phyloP scores from a whole-genome alignment of 179 eudicot species.

The Heliamphora pulchella region DNA sequence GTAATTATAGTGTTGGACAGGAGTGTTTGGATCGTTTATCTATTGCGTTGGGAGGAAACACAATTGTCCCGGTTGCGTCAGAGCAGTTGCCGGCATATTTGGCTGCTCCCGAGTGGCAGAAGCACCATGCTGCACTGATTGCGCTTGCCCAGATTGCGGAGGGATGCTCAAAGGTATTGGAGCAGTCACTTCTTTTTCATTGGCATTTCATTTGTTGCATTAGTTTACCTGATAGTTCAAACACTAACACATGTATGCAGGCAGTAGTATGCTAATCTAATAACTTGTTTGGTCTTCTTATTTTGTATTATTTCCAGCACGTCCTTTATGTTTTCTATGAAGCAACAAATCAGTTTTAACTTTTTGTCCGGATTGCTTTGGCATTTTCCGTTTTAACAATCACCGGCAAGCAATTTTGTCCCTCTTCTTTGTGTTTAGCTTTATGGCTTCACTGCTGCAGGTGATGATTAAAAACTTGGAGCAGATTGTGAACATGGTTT shows the following conservation, averaged over 20 bases:
- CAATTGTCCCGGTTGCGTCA: constrained; percentile 89
- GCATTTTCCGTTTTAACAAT: no score
- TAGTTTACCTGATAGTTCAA: neutral
- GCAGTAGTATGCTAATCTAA: neutral
- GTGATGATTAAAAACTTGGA: constrained; percentile 88
- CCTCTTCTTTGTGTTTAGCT: neutral
- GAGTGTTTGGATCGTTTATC: constrained; percentile 86
- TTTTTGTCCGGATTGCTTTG: neutral
- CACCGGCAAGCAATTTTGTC: no score
- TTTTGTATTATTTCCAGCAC: neutral
- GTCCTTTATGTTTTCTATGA: neutral
- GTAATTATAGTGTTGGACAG: constrained; percentile 83
- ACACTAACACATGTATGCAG: neutral
- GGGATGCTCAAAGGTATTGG: constrained; percentile 84
- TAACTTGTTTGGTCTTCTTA: neutral
- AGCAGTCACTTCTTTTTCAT: neutral
- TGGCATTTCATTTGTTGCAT: neutral
- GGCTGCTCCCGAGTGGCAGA: constrained; percentile 96
- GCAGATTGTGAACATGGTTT: constrained; percentile 76
- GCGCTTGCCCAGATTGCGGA: constrained; percentile 96
- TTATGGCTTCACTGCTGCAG: constrained; percentile 27
- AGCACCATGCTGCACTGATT: constrained; percentile 85
- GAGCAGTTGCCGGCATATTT: constrained; percentile 66
- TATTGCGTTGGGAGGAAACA: constrained; percentile 82
- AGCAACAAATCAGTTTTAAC: neutral